Base-by-base conservation (phyloP, 2,329 filamentous ascomycete genomes). In the Botrytis fragariae region DNA sequence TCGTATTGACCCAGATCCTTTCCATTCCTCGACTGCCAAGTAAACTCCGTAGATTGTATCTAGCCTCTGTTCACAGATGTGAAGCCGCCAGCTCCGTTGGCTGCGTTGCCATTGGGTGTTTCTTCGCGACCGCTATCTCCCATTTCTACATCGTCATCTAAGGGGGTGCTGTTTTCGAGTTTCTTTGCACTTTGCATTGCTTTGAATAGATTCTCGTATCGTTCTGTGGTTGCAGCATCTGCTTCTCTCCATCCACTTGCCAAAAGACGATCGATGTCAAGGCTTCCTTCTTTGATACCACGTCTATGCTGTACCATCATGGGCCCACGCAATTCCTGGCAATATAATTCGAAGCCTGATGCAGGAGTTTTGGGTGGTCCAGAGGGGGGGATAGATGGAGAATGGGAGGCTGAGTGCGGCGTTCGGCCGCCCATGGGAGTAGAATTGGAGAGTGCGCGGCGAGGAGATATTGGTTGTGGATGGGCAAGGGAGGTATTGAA, bases 121-220 rank as follows among this genome's bases (percentile, higher is more conserved):
- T 73, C 74, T 37, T 72, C 75, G 16, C 82, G 80, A 32, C 80
- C 80, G 61, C 81, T 82, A 45, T 82, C 81, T 69, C 80, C 80
- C 51, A 78, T 78, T 37, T 79, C 78, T 29, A 77, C 76, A 74
- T 81, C 81, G 39, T 79, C 78, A 64, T 80, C 79, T n/a, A 73
- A 75, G 1, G 29, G 29, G 9, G 29, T 32, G 14, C 77, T 75
- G 65, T 76, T 76, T 61, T 35, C 68, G n/a, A 32, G 48, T 18
- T 69, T 72, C 37, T 65, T 72, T n/a, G 37, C 29, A n/a, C 35
- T 67, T 16, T 71, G 69, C 61, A 67, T 54, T 3, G 22, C 54
- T 45, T 57, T 68, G n/a, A 59, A 68, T 42, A 60, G 35, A 4
- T 18, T n/a, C n/a, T 72, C 71, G 54, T 72, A 72, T 4, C 64